Evolutionary conservation across 768 basidiomycete genomes (phyloP).

Genomic region (Nidularia sp.): DNA sequence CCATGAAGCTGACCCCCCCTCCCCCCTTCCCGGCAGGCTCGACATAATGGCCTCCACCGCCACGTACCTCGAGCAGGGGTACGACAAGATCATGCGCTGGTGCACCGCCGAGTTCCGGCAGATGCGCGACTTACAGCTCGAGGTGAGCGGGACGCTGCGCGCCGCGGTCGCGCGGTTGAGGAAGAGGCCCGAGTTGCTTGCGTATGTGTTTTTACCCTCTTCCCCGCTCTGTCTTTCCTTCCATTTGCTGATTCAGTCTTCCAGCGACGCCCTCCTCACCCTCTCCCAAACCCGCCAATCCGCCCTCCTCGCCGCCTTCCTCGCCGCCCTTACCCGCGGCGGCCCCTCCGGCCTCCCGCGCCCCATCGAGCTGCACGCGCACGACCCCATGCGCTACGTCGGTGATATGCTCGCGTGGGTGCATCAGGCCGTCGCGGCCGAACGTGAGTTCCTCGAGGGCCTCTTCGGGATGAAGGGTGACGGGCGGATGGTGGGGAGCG

Average conservation of each 20-base stretch:
- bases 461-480: constrained; percentile 71
- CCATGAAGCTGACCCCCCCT: too few relatives aligned
- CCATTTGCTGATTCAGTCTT: not conserved
- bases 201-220: constrained; percentile 34
- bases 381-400: constrained; percentile 93
- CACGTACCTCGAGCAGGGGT: constrained; percentile 81
- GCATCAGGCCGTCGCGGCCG: constrained; percentile 92
- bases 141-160: constrained; percentile 60
- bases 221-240: not conserved
- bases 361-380: constrained; percentile 96
- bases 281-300: constrained; percentile 83
- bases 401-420: constrained; percentile 99
- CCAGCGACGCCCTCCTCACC: constrained; percentile 63
- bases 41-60: constrained; percentile 88
- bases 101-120: constrained; percentile 81
- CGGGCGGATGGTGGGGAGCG: constrained; percentile 73
- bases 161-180: constrained; percentile 75
- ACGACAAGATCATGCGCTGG: constrained; percentile 86
- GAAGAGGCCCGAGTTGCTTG: constrained; percentile 72
- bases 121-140: constrained; percentile 68
- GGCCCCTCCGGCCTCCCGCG: constrained; percentile 82
- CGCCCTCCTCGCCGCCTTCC: constrained; percentile 76
- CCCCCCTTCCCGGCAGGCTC: constrained; percentile 38
- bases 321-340: constrained; percentile 84
- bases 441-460: constrained; percentile 89